phyloP scores from a whole-genome alignment of 2,329 filamentous ascomycete genomes.

The Alternaria ventricosa region DNA sequence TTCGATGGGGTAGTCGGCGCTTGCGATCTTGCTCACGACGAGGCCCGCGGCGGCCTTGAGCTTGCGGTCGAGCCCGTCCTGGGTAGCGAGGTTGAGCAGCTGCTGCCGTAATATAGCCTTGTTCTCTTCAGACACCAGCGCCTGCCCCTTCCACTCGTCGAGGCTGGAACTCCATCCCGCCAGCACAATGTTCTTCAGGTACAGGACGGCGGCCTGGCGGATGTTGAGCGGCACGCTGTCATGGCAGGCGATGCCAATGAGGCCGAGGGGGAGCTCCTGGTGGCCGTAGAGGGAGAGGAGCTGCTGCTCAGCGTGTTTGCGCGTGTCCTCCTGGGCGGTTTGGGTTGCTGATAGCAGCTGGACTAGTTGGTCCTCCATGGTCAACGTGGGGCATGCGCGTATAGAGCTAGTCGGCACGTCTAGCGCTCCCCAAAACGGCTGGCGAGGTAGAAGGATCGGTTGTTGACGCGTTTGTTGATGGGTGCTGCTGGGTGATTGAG shows the following conservation, averaged over 20 bases:
- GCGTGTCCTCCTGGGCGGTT: constrained; percentile 73
- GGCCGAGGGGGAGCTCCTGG: constrained; percentile 75
- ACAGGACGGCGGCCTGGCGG: constrained; percentile 81
- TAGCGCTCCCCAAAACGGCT: constrained; percentile 32
- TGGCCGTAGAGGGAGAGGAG: constrained; percentile 73
- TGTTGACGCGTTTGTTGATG: constrained; percentile 32
- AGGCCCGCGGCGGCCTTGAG: constrained; percentile 89
- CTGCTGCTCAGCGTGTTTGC: constrained; percentile 86
- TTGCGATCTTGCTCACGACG: constrained; percentile 91
- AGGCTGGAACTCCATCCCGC: constrained; percentile 81
- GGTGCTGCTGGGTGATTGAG: constrained; percentile 23
- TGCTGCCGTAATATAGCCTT: constrained; percentile 76
- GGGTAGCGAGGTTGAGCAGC: constrained; percentile 79
- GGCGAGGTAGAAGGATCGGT: constrained; percentile 8
- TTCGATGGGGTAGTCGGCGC: constrained; percentile 88
- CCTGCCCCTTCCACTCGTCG: constrained; percentile 71
- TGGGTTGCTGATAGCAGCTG: constrained; percentile 88
- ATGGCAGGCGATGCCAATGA: constrained; percentile 82
- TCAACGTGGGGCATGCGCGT: constrained; percentile 30
- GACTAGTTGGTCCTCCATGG: constrained; percentile 92
- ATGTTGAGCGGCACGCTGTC: constrained; percentile 73
- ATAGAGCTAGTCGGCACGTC: constrained; percentile 36
- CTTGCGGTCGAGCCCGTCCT: constrained; percentile 76
- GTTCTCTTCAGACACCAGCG: constrained; percentile 74
- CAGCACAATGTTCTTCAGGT: constrained; percentile 82